phyloP scores from a whole-genome alignment of 306 rosid species.

The Cyamopsis tetragonoloba region DNA sequence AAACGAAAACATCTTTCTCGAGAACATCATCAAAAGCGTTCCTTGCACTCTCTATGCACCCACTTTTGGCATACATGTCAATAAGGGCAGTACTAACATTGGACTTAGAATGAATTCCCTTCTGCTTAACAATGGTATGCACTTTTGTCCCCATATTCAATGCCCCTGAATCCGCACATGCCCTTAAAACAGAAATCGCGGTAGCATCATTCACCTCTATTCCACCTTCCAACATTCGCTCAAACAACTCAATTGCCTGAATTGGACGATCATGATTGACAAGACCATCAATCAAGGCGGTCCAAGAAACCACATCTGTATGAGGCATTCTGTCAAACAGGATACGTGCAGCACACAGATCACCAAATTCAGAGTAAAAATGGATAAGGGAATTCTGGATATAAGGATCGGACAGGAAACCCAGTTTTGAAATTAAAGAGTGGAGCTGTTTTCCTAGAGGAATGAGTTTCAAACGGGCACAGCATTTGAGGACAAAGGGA shows the following conservation, averaged over 20 bases:
- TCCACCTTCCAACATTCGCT: slow-evolving; percentile 34
- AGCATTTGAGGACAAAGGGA: slow-evolving; percentile 47
- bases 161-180: slow-evolving; percentile 47
- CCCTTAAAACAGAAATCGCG: slow-evolving; percentile 40
- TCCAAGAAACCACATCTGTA: slow-evolving; percentile 61
- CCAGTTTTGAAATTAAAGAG: slow-evolving; percentile 23
- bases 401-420: slow-evolving; percentile 34
- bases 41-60: slow-evolving; percentile 43
- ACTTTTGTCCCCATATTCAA: slow-evolving; percentile 41
- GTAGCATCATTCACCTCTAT: slow-evolving; percentile 43
- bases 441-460: slow-evolving; percentile 47
- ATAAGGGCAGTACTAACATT: slow-evolving; percentile 45
- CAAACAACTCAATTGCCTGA: slow-evolving; percentile 43
- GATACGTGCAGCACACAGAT: slow-evolving; percentile 27
- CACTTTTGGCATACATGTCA: slow-evolving; percentile 59
- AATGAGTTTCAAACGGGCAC: slow-evolving; percentile 36
- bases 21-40: slow-evolving; percentile 32
- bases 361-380: slow-evolving; percentile 32
- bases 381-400: slow-evolving; percentile 37
- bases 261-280: slow-evolving; percentile 25
- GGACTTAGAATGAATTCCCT: background rate
- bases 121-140: slow-evolving; percentile 35
- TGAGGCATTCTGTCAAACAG: slow-evolving; percentile 48
- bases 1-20: slow-evolving; percentile 40
- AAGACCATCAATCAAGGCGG: slow-evolving; percentile 42